Conservation (phyloP, 2,329 filamentous ascomycete species). For the Colletotrichum sp. region DNA sequence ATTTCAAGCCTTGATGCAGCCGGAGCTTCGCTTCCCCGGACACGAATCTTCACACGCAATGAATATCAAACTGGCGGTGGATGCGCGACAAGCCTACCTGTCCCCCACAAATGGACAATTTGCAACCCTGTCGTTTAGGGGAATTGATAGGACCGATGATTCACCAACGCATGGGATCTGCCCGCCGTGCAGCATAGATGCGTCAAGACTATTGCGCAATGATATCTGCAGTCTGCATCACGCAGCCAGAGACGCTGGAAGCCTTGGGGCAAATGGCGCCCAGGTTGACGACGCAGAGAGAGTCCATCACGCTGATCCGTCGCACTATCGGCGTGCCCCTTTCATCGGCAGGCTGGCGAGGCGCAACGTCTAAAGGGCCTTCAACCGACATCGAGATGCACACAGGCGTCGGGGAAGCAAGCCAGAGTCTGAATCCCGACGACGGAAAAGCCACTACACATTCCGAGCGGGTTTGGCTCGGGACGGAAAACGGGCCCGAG, state of each 20-base stretch:
- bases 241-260: neutral
- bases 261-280: neutral
- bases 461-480: neutral
- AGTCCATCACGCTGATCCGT: neutral
- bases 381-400: neutral
- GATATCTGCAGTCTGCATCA: neutral
- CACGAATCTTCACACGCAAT: slow-evolving; percentile 10
- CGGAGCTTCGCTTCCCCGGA: neutral
- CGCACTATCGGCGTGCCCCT: neutral
- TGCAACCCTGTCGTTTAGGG: slow-evolving; percentile 17
- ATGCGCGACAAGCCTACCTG: slow-evolving; percentile 23
- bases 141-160: slow-evolving; percentile 25
- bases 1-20: neutral
- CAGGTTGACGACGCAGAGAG: neutral
- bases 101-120: slow-evolving; percentile 21
- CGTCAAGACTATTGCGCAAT: neutral
- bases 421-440: neutral
- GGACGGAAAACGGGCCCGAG: neutral
- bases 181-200: neutral
- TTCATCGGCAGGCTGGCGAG: neutral
- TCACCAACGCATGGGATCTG: slow-evolving; percentile 8
- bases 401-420: neutral
- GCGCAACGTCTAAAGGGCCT: neutral
- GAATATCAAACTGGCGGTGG: slow-evolving; percentile 26
- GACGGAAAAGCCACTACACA: neutral